Conservation (phyloP, 805 yeast species). For the Yarrowia yakushimensis region DNA sequence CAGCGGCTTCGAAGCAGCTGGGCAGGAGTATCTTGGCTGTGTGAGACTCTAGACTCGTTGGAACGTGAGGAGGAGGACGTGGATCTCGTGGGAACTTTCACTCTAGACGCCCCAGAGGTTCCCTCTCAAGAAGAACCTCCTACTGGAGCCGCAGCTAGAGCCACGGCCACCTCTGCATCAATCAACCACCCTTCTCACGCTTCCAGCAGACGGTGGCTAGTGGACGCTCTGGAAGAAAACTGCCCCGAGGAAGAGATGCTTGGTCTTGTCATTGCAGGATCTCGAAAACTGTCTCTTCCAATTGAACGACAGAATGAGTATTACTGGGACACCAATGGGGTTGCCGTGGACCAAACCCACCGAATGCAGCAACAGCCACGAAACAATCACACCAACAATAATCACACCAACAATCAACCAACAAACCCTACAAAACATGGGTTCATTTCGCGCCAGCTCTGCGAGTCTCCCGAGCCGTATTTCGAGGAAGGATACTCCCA, state of each 20-base stretch:
- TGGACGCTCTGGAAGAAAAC: constrained; percentile 11
- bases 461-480: not conserved
- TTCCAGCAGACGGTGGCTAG: constrained; percentile 11
- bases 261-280: constrained; percentile 18
- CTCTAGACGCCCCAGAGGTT: constrained; percentile 1
- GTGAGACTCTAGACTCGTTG: constrained; percentile 33
- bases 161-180: not conserved
- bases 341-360: not conserved
- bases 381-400: not conserved
- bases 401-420: not conserved
- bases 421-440: not conserved
- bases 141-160: not conserved
- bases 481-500: constrained; percentile 9
- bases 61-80: constrained; percentile 35
- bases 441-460: not conserved
- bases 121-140: constrained; percentile 3
- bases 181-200: not conserved
- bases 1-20: constrained; percentile 31
- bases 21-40: constrained; percentile 35
- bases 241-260: constrained; percentile 19
- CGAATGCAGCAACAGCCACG: not conserved
- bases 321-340: constrained; percentile 3
- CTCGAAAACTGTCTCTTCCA: constrained; percentile 5
- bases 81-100: constrained; percentile 28
- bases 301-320: constrained; percentile 16